Evolutionary conservation across 805 yeast species (phyloP), one percentile per base, ranked within the genome.

Genomic region (Ogataea glucozyma): DNA sequence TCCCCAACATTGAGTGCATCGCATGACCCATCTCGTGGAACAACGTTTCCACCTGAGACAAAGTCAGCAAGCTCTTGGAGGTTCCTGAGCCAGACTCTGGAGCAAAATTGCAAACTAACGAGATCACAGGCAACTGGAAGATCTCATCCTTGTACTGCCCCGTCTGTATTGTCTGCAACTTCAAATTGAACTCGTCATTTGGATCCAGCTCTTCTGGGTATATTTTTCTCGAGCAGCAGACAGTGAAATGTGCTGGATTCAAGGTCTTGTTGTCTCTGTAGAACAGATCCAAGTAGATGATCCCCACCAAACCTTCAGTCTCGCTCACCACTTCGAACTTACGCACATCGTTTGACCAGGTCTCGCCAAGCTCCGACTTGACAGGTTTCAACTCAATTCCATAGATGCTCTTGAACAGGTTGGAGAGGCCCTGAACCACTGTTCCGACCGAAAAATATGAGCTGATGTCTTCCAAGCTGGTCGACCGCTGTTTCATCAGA

Each of bases 21-120:
- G 98, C 98, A 64, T 93, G 99, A 1, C 99, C 99, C 96, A 93
- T 89, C 65, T 93, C 99, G 65, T 93, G 99, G 69, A 93, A 93
- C 14, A 93, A 68, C 0, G 99, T 93, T 55, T 91, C 96, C 16
- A 91, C 89, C 56, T 93, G 98, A 44, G 74, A 77, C 44, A 87
- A 71, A 10, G 83, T 71, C 29, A 91, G 65, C 14, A 86, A 67
- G 22, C 90, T 81, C 17, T 78, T 75, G 5, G 46, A 55, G 4
- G n/a, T n/a, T n/a, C n/a, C n/a, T n/a, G 57, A 56, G 5, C 54
- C 50, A n/a, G 58, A 54, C 22, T 65, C 72, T 2, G 65, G 61
- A 13, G 69, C 65, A 60, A 93, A 91, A 58, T 89, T 88, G 61
- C 98, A 93, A 13, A 88, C 87, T 18, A 91, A 69, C 1, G 95